phyloP scores from a whole-genome alignment of 306 rosid species.

The Pachyrhizus erosus region DNA sequence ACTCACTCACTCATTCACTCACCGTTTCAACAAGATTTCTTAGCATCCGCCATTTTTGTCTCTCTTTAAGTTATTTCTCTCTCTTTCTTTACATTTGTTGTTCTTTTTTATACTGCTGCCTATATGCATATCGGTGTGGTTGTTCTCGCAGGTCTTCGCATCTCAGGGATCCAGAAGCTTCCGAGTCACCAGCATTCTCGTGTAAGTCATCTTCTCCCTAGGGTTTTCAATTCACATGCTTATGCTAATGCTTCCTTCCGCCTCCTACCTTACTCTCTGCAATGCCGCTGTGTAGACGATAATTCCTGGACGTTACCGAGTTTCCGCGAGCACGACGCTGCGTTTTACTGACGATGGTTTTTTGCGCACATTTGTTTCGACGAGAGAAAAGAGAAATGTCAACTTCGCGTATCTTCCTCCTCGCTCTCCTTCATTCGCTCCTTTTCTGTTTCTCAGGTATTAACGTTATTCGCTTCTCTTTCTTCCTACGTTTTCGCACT shows the following conservation, averaged over 20 bases:
- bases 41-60: not conserved
- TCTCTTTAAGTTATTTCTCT: not conserved
- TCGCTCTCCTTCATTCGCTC: constrained; percentile 51
- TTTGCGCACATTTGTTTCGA: constrained; percentile 39
- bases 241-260: not conserved
- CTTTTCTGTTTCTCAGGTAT: constrained; percentile 71
- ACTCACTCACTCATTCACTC: not conserved
- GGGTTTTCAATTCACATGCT: constrained; percentile 52
- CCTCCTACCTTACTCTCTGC: not conserved
- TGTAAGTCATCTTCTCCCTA: constrained; percentile 41
- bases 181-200: constrained; percentile 49
- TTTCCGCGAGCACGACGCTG: constrained; percentile 42
- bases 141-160: constrained; percentile 54
- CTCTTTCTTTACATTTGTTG: not conserved
- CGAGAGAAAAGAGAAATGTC: constrained; percentile 72
- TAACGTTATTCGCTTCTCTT: not conserved
- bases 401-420: constrained; percentile 48
- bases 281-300: constrained; percentile 7
- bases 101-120: not conserved
- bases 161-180: constrained; percentile 67
- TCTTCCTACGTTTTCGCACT: not conserved
- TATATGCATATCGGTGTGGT: not conserved
- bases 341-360: constrained; percentile 53
- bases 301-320: constrained; percentile 30
- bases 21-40: not conserved